These are phyloP conservation scores for Ambrosiella xylebori DNA, from an alignment of 2,329 filamentous ascomycete genomes.

Conservation along the genomic window DNA sequence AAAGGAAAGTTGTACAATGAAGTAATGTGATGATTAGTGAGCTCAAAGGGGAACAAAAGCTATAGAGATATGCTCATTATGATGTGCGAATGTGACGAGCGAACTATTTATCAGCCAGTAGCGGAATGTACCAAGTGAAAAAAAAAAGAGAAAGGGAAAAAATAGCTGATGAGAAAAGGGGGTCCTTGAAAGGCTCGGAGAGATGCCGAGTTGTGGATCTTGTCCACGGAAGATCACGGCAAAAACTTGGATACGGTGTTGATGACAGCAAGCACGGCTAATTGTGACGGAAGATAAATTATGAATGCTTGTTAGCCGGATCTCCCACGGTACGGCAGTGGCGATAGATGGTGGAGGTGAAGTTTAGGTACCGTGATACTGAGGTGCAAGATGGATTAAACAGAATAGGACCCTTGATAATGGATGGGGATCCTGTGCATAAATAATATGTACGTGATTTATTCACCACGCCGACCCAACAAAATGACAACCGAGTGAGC, in stretches of 20 bases:
- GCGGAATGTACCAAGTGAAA: neutral
- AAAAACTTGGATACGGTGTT: no score
- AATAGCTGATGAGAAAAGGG: neutral
- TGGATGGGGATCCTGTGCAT: neutral
- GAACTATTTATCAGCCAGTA: neutral
- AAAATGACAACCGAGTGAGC: no score
- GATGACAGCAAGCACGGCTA: no score
- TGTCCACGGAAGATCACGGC: no score
- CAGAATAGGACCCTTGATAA: neutral
- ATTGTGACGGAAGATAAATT: neutral
- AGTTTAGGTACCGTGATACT: neutral
- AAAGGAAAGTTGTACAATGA: neutral
- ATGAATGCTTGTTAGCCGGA: neutral
- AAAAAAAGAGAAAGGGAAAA: constrained; percentile 1
- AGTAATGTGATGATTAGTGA: neutral
- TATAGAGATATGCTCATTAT: neutral
- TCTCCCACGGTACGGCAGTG: no score
- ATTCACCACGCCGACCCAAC: no score
- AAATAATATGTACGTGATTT: neutral
- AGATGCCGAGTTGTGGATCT: neutral
- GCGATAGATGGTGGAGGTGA: neutral
- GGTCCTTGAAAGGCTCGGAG: neutral
- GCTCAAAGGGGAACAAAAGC: neutral
- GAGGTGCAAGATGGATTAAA: neutral
- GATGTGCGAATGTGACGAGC: neutral